These are phyloP conservation scores for Oryza longistaminata DNA, from an alignment of 176 grass and related monocot genomes.

Conservation along the genomic window DNA sequence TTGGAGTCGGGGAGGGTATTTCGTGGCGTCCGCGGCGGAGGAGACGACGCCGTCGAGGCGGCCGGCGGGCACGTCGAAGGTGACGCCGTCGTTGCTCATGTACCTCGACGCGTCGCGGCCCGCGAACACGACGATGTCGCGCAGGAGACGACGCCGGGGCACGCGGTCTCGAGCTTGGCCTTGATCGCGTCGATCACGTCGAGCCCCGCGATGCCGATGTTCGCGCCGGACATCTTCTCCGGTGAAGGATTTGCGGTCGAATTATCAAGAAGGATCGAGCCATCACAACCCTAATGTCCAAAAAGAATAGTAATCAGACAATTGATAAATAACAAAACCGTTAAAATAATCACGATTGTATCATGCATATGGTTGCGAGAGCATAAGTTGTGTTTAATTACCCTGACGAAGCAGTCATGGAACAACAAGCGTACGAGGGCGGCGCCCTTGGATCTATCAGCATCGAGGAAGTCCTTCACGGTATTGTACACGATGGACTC, in stretches of 20 bases:
- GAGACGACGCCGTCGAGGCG: not conserved
- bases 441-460: not conserved
- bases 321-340: no score
- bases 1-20: not conserved
- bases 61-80: not conserved
- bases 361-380: not conserved
- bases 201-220: not conserved
- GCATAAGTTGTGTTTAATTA: not conserved
- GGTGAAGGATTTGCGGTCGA: not conserved
- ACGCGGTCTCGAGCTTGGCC: not conserved
- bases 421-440: constrained; percentile 20
- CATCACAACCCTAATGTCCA: not conserved
- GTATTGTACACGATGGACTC: not conserved
- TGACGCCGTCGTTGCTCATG: not conserved
- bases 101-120: constrained; percentile 38
- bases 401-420: constrained; percentile 76
- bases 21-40: accelerated
- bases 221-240: not conserved
- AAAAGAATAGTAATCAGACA: not conserved
- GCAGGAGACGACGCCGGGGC: constrained; percentile 37
- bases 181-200: constrained; percentile 17
- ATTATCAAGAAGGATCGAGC: constrained; percentile 1
- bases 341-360: no score
- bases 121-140: constrained; percentile 59
- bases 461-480: not conserved